Percentiles rank a stretch among this genome's conserved stretches.
Evolutionary conservation across 1,139 yeast species (phyloP).

Genomic region (Nadsonia starkeyi-henricii): DNA sequence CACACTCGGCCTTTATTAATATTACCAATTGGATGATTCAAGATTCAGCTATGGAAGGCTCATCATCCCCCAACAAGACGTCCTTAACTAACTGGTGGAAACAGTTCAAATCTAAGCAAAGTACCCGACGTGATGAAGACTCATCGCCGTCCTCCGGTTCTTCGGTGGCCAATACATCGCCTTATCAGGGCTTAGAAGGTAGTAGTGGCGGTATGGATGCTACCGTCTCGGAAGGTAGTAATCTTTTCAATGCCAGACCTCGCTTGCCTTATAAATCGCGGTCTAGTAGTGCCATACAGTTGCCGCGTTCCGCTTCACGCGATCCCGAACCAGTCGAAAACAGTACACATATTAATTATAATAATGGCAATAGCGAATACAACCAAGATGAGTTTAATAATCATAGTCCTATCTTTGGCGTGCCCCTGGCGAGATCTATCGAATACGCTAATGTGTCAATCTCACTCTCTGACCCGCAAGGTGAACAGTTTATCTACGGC

Average conservation of each 20-base stretch:
- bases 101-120: conserved; percentile 23
- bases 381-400: conserved; percentile 5
- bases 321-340: conserved; percentile 2
- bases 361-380: conserved; percentile 2
- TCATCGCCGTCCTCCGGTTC: conserved; percentile 3
- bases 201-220: conserved; percentile 1
- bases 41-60: conserved; percentile 2
- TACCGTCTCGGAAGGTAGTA: conserved; percentile 1
- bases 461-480: conserved; percentile 36
- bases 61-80: conserved; percentile 22
- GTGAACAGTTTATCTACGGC: conserved; percentile 58
- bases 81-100: conserved; percentile 32
- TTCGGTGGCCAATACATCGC: not conserved
- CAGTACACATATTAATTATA: conserved; percentile 2
- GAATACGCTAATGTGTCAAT: conserved; percentile 64
- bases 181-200: not conserved
- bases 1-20: too few species aligned
- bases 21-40: too few species aligned
- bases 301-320: conserved; percentile 1
- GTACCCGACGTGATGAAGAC: conserved; percentile 10
- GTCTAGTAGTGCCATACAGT: conserved; percentile 16
- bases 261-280: conserved; percentile 19
- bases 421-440: conserved; percentile 56
- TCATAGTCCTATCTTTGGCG: conserved; percentile 63
- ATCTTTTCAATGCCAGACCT: conserved; percentile 13